Conservation (phyloP, 2,329 filamentous ascomycete genomes). For the Chaetomium olivaceum region DNA sequence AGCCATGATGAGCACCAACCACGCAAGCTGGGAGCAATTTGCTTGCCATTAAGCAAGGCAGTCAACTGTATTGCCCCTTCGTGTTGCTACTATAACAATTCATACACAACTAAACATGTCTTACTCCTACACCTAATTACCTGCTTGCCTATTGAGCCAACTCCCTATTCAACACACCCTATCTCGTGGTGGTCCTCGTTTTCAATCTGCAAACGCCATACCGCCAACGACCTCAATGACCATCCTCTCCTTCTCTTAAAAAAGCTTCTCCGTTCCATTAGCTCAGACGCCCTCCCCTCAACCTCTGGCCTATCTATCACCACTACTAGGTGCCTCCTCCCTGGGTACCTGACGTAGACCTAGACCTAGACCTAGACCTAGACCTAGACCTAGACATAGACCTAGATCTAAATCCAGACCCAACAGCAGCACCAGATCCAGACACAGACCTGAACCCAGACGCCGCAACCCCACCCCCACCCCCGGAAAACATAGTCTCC, state of each 20-base stretch:
- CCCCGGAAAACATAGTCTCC: background rate
- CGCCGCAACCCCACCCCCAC: background rate
- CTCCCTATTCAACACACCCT: background rate
- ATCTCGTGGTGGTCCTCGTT: background rate
- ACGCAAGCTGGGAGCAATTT: no score
- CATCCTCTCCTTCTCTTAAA: no score
- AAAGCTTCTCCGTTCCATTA: no score
- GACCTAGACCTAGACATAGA: no score
- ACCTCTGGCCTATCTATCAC: background rate
- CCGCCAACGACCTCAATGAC: no score
- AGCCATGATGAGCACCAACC: no score
- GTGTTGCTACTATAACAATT: conserved; percentile 14
- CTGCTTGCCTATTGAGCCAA: background rate
- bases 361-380: no score
- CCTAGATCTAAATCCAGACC: no score
- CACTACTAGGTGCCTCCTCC: background rate
- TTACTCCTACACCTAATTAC: conserved; percentile 1
- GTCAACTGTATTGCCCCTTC: background rate
- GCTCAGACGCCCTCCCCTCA: no score
- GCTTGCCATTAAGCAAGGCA: background rate
- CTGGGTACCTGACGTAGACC: no score
- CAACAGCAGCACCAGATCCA: background rate
- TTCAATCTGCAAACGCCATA: background rate
- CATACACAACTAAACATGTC: conserved; percentile 21
- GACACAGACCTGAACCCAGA: background rate